Conservation (phyloP, 1,284 basidiomycete genomes). For the Tilletia setariae region DNA sequence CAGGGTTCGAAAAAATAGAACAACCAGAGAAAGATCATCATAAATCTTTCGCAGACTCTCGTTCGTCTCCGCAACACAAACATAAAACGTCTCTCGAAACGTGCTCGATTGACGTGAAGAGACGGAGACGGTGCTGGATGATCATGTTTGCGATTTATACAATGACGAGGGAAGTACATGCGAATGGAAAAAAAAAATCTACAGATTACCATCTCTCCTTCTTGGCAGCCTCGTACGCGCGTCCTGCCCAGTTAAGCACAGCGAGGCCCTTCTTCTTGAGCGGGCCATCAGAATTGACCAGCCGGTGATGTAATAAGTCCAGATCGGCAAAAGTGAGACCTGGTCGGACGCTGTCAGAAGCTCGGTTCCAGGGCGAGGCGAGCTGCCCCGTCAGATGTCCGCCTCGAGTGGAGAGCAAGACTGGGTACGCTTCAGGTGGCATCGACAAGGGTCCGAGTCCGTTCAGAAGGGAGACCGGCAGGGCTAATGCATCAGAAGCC, state of each 20-base stretch:
- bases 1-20: constrained; percentile 1
- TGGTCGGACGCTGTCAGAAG: constrained; percentile 14
- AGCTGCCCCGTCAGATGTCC: neutral
- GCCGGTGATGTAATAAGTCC: constrained; percentile 41
- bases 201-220: constrained; percentile 4
- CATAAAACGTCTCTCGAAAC: no score
- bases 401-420: neutral
- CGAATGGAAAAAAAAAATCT: no score
- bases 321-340: constrained; percentile 34
- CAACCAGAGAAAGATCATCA: neutral
- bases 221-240: constrained; percentile 10
- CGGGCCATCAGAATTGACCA: constrained; percentile 20
- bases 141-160: no score
- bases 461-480: neutral
- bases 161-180: no score
- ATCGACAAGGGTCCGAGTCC: constrained; percentile 10
- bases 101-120: no score
- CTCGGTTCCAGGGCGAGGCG: neutral
- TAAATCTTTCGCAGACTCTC: neutral
- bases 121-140: no score
- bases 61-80: no score
- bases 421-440: neutral
- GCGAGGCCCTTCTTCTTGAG: neutral
- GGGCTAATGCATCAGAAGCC: neutral
- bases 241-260: constrained; percentile 5